Base-by-base conservation (phyloP, 2,329 filamentous ascomycete species). In the Erysiphe pulchra region DNA sequence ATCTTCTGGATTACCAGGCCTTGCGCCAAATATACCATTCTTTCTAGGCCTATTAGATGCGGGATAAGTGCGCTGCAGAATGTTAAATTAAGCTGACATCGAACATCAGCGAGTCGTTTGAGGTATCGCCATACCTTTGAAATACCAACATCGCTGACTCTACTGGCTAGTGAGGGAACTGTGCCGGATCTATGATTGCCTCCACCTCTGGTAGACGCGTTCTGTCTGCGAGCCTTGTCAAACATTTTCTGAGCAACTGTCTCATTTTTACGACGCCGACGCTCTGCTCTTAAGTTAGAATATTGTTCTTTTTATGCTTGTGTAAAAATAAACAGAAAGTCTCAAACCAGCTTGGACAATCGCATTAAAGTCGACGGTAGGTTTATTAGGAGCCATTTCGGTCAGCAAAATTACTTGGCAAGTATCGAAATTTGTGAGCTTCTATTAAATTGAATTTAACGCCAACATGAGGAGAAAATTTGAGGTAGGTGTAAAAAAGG, bases 181-280 rank as follows among this genome's bases (percentile, higher is more conserved):
- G 39, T 41, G 45, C 68, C 64, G 44, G 59, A 55, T 47, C 65
- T 71, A 47, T 64, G 57, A 48, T 61, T 68, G 39, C 62, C 60
- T 7, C 56, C 52, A 30, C 57, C 61, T 46, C 59, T 57, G 30
- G 70, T 69, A 36, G 75, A 63, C 12, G 63, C 68, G 55, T 70
- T 77, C 45, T 69, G 61, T 52, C 76, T 72, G 47, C 68, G 63
- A 46, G 61, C 62, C 56, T 71, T 71, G 52, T 71, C 71, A 53
- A 86, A 77, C 56, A 86, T 82, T 56, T 71, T 68, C 54, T 79
- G 69, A 31, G 80, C 80, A n/a, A 84, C 70, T 3, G 64, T 67
- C 56, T 81, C 73, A 53, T 79, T 76, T 63, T 75, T 77, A 63
- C 79, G 79, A 58, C 75, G 73, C 59, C 80, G 69, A 49, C 79